These are phyloP conservation scores for Amanita jacksonii DNA, from an alignment of 768 basidiomycete genomes.

Conservation along the genomic window DNA sequence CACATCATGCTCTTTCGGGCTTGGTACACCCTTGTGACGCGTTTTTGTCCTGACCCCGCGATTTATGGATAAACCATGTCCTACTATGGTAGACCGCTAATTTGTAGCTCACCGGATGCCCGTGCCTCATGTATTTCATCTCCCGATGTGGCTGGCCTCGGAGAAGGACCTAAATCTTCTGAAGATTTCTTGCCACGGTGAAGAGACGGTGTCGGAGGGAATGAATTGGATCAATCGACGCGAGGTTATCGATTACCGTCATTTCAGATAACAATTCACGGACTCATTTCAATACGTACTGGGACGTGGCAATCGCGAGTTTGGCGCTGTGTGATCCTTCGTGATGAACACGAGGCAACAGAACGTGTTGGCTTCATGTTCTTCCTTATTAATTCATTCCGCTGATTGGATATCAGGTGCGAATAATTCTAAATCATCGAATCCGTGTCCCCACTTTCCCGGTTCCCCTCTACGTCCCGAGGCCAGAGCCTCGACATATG, in stretches of 20 bases:
- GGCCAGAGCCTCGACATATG: background rate
- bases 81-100: background rate
- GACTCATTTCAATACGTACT: background rate
- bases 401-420: slow-evolving; percentile 4
- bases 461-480: background rate
- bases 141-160: background rate
- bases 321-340: slow-evolving; percentile 3
- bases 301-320: background rate
- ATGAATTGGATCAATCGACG: background rate
- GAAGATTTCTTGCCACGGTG: background rate
- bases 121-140: slow-evolving; percentile 7
- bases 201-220: background rate
- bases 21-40: too few species aligned
- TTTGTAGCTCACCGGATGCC: background rate
- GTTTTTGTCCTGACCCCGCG: background rate
- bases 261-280: slow-evolving; percentile 2
- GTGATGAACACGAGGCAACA: slow-evolving; percentile 9
- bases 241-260: slow-evolving; percentile 6
- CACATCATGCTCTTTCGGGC: too few species aligned
- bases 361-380: slow-evolving; percentile 9
- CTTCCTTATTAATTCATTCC: slow-evolving; percentile 5
- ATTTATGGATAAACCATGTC: background rate
- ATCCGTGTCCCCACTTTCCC: background rate
- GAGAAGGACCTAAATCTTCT: background rate
- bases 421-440: background rate